A percentile compares a stretch with the other conserved stretches of the same genome.
Evolutionary conservation across 495 filamentous ascomycete genomes (phyloP).

Genomic region (Aspergillus bridgeri): DNA sequence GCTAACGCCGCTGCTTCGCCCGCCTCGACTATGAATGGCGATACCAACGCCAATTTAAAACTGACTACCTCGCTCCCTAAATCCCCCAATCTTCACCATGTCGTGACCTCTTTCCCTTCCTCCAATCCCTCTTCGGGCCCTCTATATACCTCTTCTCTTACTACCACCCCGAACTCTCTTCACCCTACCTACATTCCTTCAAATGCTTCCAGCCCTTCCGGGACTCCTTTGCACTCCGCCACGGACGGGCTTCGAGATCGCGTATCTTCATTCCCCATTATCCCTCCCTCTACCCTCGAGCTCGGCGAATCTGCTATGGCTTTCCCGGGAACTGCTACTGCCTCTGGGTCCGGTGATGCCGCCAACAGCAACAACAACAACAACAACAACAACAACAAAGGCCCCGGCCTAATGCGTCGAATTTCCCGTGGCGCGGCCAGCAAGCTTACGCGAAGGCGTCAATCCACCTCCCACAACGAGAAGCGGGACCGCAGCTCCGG

Average conservation of each 20-base stretch:
- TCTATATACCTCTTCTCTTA: conserved; percentile 31
- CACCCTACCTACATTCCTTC: conserved; percentile 27
- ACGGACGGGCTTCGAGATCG: conserved; percentile 50
- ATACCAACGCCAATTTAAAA: conserved; percentile 40
- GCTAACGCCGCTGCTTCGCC: conserved; percentile 41
- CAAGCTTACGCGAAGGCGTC: conserved; percentile 60
- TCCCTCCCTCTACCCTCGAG: conserved; percentile 46
- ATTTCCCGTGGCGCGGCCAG: conserved; percentile 64
- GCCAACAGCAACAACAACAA: too few relatives aligned
- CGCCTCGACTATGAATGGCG: conserved; percentile 42
- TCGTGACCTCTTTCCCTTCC: conserved; percentile 31
- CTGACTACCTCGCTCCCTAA: conserved; percentile 36
- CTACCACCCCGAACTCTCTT: conserved; percentile 30
- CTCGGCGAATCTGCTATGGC: conserved; percentile 55
- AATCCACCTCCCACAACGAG: conserved; percentile 67
- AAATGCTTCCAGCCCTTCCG: conserved; percentile 44
- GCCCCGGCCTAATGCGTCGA: conserved; percentile 59
- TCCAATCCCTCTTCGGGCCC: conserved; percentile 26
- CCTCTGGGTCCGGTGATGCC: conserved; percentile 47
- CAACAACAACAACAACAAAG: too few relatives aligned
- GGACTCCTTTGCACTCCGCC: conserved; percentile 49
- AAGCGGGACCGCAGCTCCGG: conserved; percentile 83
- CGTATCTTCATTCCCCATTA: conserved; percentile 29
- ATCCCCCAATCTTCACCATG: conserved; percentile 39
- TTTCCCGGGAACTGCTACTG: conserved; percentile 30